phyloP scores from a whole-genome alignment of 2,329 filamentous ascomycete species.

The Paradendryphiella salina region DNA sequence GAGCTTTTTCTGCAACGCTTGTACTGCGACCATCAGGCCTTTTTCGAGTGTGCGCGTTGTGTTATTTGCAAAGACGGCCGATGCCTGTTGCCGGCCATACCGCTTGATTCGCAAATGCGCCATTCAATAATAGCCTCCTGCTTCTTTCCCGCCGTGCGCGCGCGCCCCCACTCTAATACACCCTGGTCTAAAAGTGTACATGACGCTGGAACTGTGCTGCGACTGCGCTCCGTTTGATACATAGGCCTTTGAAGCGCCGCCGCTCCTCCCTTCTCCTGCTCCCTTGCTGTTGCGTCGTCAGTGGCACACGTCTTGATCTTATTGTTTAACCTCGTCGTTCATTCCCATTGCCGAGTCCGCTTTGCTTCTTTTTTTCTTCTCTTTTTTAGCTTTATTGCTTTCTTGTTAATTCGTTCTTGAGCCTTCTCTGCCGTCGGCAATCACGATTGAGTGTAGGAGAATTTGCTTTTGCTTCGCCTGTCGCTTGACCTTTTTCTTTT shows the following conservation, averaged over 20 bases:
- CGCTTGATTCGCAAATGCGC: constrained; percentile 17
- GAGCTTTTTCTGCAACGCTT: constrained; percentile 4
- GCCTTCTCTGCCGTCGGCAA: constrained; percentile 5
- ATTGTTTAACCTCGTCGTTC: constrained; percentile 32
- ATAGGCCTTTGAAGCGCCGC: constrained; percentile 9
- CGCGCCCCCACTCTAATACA: constrained; percentile 5
- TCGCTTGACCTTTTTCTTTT: constrained; percentile 3
- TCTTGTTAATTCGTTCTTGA: constrained; percentile 13
- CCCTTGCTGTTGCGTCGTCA: constrained; percentile 1
- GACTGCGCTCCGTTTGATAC: constrained; percentile 8
- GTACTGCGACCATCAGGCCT: constrained; percentile 9
- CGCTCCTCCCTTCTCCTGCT: constrained; percentile 5
- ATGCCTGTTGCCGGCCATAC: constrained; percentile 8
- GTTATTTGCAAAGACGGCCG: constrained; percentile 1
- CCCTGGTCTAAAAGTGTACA: constrained; percentile 8
- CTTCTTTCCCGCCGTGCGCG: constrained; percentile 4
- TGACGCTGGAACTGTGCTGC: constrained; percentile 1
- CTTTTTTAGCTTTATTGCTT: constrained; percentile 10
- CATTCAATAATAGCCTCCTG: constrained; percentile 13
- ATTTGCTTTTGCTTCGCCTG: constrained; percentile 1
- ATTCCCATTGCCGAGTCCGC: constrained; percentile 22
- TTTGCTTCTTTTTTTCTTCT: constrained; percentile 14
- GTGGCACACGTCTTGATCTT: constrained; percentile 9
- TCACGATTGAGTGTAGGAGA: constrained; percentile 2
- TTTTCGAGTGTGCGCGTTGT: neutral